phyloP scores from a whole-genome alignment of 805 yeast species.

The Metschnikowia shivogae region DNA sequence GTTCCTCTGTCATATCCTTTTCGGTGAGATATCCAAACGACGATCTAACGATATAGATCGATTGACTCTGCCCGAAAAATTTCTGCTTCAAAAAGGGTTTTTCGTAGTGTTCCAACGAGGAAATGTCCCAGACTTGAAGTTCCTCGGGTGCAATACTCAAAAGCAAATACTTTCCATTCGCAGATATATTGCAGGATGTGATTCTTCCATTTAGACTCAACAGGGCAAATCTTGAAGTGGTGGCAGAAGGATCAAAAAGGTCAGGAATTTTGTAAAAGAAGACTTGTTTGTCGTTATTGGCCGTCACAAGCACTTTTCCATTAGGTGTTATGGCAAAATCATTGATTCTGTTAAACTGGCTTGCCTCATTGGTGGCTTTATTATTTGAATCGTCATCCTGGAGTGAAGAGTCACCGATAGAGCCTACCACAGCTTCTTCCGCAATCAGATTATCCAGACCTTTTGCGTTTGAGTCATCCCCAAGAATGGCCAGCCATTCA shows the following conservation, averaged over 20 bases:
- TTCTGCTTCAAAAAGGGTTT: slow-evolving; percentile 55
- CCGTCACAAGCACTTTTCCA: slow-evolving; percentile 57
- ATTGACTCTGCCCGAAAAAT: slow-evolving; percentile 69
- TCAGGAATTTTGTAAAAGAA: slow-evolving; percentile 55
- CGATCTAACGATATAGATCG: slow-evolving; percentile 66
- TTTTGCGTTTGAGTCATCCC: slow-evolving; percentile 11
- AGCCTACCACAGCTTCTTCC: slow-evolving; percentile 5
- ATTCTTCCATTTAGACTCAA: slow-evolving; percentile 53
- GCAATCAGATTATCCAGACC: not conserved
- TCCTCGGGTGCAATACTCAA: slow-evolving; percentile 72
- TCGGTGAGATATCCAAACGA: slow-evolving; percentile 61
- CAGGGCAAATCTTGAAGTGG: slow-evolving; percentile 38
- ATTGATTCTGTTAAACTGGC: slow-evolving; percentile 49
- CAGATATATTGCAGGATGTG: slow-evolving; percentile 61
- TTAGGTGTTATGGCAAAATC: slow-evolving; percentile 66
- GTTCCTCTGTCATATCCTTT: slow-evolving; percentile 46
- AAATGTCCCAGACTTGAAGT: slow-evolving; percentile 76
- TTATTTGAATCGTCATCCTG: slow-evolving; percentile 2
- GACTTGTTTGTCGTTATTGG: slow-evolving; percentile 59
- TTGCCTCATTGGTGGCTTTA: slow-evolving; percentile 5
- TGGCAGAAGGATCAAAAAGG: slow-evolving; percentile 27
- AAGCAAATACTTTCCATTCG: slow-evolving; percentile 49
- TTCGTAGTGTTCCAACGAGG: slow-evolving; percentile 22
- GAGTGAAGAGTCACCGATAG: slow-evolving; percentile 2
- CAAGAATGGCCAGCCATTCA: slow-evolving; percentile 19